A percentile compares a stretch with the other conserved stretches of the same genome.
phyloP scores from a whole-genome alignment of 225 moss, liverwort and hornwort genomes.

The Physcomitrium patens region DNA sequence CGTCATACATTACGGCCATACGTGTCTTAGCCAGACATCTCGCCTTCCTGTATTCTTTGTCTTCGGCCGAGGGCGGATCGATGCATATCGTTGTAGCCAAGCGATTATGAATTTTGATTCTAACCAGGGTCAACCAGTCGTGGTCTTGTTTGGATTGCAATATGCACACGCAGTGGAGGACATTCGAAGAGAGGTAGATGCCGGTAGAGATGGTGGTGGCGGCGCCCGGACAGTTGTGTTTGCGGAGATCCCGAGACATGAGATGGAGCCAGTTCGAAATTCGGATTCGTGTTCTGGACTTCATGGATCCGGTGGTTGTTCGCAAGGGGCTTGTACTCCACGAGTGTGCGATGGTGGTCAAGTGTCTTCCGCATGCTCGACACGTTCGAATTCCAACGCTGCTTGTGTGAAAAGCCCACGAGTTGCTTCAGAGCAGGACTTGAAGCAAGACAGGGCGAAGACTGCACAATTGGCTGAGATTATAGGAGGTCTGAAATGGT shows the following conservation, averaged over 20 bases:
- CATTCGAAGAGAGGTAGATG: constrained; percentile 45
- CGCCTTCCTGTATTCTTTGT: constrained; percentile 89
- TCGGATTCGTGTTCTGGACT: constrained; percentile 4
- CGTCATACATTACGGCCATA: constrained; percentile 88
- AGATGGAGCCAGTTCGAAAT: constrained; percentile 58
- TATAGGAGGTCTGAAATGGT: constrained; percentile 74
- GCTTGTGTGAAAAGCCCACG: constrained; percentile 1
- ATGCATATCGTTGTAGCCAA: constrained; percentile 51
- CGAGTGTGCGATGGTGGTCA: constrained; percentile 27
- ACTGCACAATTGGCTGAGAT: constrained; percentile 25
- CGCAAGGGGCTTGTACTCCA: constrained; percentile 31
- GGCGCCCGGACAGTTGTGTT: constrained; percentile 45
- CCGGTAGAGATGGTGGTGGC: constrained; percentile 9
- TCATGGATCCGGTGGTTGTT: constrained; percentile 10
- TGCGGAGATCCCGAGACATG: constrained; percentile 58
- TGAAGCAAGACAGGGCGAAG: constrained; percentile 25
- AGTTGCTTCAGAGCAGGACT: constrained; percentile 25
- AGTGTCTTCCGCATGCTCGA: constrained; percentile 38
- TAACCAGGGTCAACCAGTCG: constrained; percentile 39
- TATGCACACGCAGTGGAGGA: constrained; percentile 59
- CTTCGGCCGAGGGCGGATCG: constrained; percentile 65
- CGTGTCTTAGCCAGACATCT: constrained; percentile 80
- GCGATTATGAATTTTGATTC: constrained; percentile 48
- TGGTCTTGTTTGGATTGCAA: constrained; percentile 72
- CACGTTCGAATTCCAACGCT: constrained; percentile 33